Base-by-base conservation (phyloP, 352 stramenopile genomes). In the Phytophthora meadii region DNA sequence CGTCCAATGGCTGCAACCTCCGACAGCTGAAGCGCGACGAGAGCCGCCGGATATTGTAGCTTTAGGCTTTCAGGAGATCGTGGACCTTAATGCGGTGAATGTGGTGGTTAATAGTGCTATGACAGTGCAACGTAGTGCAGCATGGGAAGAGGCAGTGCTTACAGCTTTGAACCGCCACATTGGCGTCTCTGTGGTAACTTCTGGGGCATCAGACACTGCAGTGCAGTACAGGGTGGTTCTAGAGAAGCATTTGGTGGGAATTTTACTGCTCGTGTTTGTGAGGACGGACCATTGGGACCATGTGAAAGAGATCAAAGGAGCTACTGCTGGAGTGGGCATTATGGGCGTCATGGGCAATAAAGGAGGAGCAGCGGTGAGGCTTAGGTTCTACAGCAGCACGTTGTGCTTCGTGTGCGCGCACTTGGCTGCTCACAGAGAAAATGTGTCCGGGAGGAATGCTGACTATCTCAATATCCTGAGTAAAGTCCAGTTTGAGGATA, bases 321-420 rank as follows among this genome's bases (percentile, higher is more conserved):
- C 93, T 2, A 97, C 84, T 3, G 97, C 98, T 0, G 95, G 96
- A 2, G 97, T 99, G 0, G 98, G 98, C 25, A 97, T 99, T 42
- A 99, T 99, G 94, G 98, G 98, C 15, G 94, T 99, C 76, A 95
- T 95, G 88, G 98, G 98, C 46, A 99, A 99, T 75, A 99, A 99
- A 74, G 98, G 98, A 48, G 98, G 97, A 52, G 96, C 95, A 2
- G 90, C 90, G 7, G 87, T 99, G 7, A 89, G 98, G 7, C 53
- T 99, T 10, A 87, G 93, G 46, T 97, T 99, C 69, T 99, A 99
- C 72, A 93, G 98, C 78, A 98, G 91, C 25, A 98, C 96, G 7
- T 54, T 99, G 19, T 99, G 98, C 77, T 99, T 99, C 84, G 92
- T 99, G 17, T 99, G 95, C 68, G 90, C 92, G 15, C 98, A 99